Conservation (phyloP, 176 grass and related monocot genomes). For the Musa itinerans region DNA sequence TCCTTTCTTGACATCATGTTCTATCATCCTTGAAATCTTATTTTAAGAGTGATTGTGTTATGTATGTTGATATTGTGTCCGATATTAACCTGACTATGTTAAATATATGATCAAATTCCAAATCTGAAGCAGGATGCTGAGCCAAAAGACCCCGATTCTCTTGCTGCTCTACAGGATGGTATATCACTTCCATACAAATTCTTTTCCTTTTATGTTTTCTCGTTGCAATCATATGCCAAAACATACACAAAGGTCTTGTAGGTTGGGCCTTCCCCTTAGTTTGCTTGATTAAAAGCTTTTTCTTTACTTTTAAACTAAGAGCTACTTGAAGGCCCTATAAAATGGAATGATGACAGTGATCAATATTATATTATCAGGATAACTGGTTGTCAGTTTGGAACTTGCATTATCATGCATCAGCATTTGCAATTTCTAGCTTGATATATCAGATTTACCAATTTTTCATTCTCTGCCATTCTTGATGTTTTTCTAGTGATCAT, state of each 20-base stretch:
- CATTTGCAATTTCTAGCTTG: no score
- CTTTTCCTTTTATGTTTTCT: constrained; percentile 4
- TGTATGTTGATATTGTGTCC: not conserved
- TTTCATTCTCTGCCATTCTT: no score
- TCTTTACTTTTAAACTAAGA: not conserved
- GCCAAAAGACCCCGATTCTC: constrained; percentile 19
- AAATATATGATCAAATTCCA: not conserved
- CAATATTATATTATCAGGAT: no score
- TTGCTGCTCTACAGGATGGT: constrained; percentile 49
- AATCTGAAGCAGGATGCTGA: constrained; percentile 14
- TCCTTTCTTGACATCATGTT: not conserved
- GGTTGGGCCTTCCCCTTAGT: not conserved
- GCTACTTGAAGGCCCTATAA: not conserved
- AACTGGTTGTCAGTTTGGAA: no score
- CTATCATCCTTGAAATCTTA: not conserved
- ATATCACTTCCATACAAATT: constrained; percentile 16
- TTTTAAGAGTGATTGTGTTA: not conserved
- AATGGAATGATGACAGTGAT: no score
- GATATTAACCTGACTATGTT: not conserved
- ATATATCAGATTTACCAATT: no score
- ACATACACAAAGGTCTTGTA: not conserved
- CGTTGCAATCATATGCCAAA: not conserved
- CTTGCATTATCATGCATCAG: no score
- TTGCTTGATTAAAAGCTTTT: not conserved
- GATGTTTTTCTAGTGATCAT: constrained; percentile 2